A percentile compares a stretch with the other conserved stretches of the same genome.
phyloP scores from a whole-genome alignment of 345 rosid species.

The Brassica rapa region DNA sequence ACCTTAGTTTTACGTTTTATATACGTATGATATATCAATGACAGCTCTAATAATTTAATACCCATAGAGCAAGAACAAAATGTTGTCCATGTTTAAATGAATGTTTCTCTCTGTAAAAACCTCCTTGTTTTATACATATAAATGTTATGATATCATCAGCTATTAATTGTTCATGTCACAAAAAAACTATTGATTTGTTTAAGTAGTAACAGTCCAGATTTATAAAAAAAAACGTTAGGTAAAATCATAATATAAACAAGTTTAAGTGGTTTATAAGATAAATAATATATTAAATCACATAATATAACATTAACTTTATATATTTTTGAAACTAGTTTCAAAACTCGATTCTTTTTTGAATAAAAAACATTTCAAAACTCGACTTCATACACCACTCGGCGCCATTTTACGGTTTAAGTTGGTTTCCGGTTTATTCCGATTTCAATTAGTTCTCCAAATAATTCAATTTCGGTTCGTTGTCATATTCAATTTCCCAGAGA shows the following conservation, averaged over 20 bases:
- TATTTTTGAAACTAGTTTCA: neutral
- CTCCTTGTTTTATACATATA: neutral
- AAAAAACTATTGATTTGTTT: too few relatives aligned
- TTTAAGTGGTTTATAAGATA: too few relatives aligned
- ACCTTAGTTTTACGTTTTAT: neutral
- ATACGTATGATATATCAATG: neutral
- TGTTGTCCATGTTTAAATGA: neutral
- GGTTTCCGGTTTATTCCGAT: constrained; percentile 4
- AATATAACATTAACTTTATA: neutral
- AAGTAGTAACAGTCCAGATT: neutral
- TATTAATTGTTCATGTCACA: too few relatives aligned
- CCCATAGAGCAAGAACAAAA: neutral
- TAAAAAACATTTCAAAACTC: neutral
- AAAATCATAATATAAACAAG: neutral
- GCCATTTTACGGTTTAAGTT: neutral
- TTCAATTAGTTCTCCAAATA: neutral
- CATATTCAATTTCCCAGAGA: neutral
- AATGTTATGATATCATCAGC: neutral
- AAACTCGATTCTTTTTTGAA: neutral
- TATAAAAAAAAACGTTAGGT: neutral
- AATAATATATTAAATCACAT: too few relatives aligned
- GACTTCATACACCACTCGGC: neutral
- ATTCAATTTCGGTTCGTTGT: neutral
- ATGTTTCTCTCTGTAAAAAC: neutral
- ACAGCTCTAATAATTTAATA: constrained; percentile 5